A percentile compares a stretch with the other conserved stretches of the same genome.
These are phyloP conservation scores for Ophiostoma populinum DNA, from an alignment of 2,329 filamentous ascomycete species.

Conservation along the genomic window DNA sequence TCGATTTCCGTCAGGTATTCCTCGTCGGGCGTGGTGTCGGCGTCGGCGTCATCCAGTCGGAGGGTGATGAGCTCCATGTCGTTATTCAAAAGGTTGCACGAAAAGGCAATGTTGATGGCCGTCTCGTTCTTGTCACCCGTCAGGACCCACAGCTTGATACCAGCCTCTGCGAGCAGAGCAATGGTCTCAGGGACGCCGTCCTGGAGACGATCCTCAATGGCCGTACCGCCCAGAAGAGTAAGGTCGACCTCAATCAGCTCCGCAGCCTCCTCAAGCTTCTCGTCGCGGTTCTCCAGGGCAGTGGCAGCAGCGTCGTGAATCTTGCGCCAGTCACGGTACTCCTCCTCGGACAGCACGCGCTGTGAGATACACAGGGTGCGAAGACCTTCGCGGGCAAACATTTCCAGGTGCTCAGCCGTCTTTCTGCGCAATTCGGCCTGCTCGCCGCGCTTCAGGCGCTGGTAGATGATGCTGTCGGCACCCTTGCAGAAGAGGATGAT, in stretches of 20 bases:
- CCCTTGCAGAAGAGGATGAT: conserved; percentile 95
- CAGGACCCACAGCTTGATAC: conserved; percentile 96
- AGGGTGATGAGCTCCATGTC: conserved; percentile 93
- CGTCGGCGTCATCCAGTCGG: conserved; percentile 62
- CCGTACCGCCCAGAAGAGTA: conserved; percentile 76
- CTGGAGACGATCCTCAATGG: conserved; percentile 91
- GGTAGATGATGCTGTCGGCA: conserved; percentile 93
- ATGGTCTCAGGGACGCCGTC: conserved; percentile 96
- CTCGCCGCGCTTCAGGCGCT: conserved; percentile 67
- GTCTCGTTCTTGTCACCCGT: conserved; percentile 98
- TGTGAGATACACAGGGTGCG: conserved; percentile 90
- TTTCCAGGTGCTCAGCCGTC: conserved; percentile 87
- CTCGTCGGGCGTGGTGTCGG: conserved; percentile 28
- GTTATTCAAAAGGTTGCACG: conserved; percentile 91
- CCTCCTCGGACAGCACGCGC: conserved; percentile 59
- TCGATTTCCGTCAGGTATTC: conserved; percentile 41
- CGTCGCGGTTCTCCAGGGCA: conserved; percentile 70
- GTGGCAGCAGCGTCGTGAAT: conserved; percentile 78
- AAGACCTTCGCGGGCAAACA: conserved; percentile 90
- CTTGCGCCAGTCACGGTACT: conserved; percentile 71
- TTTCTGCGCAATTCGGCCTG: conserved; percentile 66
- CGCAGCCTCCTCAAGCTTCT: conserved; percentile 78
- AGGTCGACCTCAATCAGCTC: conserved; percentile 85
- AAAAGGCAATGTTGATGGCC: conserved; percentile 98
- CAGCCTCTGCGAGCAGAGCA: conserved; percentile 72